These are phyloP conservation scores for Thelonectria olida DNA, from an alignment of 2,329 filamentous ascomycete genomes.

Conservation along the genomic window DNA sequence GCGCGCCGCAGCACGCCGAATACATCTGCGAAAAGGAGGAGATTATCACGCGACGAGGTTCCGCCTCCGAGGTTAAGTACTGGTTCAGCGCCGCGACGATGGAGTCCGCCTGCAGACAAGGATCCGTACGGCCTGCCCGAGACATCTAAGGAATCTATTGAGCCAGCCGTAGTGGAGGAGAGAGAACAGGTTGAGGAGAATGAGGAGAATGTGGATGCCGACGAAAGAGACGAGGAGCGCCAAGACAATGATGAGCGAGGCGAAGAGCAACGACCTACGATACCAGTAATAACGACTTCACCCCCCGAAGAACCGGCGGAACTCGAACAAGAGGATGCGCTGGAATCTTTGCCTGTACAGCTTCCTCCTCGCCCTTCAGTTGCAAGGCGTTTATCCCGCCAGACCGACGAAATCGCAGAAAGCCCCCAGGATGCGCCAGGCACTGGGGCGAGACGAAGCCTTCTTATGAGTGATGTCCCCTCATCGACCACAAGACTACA, in stretches of 20 bases:
- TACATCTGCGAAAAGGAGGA: conserved; percentile 58
- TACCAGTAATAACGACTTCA: conserved; percentile 15
- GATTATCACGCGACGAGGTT: conserved; percentile 41
- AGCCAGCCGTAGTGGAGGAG: conserved; percentile 24
- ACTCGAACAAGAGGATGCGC: conserved; percentile 29
- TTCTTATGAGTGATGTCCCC: conserved; percentile 47
- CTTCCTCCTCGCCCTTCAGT: conserved; percentile 17
- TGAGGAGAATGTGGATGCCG: background rate
- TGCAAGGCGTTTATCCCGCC: conserved; percentile 21
- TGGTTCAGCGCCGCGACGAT: conserved; percentile 29
- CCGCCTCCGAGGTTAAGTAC: conserved; percentile 19
- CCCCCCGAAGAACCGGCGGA: conserved; percentile 12
- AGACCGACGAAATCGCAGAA: conserved; percentile 45
- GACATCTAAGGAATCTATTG: conserved; percentile 42
- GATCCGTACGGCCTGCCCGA: conserved; percentile 43
- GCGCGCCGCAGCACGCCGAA: conserved; percentile 55
- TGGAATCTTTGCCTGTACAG: conserved; percentile 35
- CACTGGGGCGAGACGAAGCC: conserved; percentile 58
- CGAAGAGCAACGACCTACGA: background rate
- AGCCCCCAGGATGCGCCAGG: conserved; percentile 65
- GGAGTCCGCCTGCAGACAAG: conserved; percentile 27
- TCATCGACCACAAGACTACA: conserved; percentile 56
- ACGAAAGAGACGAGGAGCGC: conserved; percentile 11
- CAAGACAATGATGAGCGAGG: too few species aligned
- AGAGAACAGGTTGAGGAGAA: conserved; percentile 12